Evolutionary conservation across 768 basidiomycete genomes (phyloP).

Genomic region (Pleurotus giganteus): DNA sequence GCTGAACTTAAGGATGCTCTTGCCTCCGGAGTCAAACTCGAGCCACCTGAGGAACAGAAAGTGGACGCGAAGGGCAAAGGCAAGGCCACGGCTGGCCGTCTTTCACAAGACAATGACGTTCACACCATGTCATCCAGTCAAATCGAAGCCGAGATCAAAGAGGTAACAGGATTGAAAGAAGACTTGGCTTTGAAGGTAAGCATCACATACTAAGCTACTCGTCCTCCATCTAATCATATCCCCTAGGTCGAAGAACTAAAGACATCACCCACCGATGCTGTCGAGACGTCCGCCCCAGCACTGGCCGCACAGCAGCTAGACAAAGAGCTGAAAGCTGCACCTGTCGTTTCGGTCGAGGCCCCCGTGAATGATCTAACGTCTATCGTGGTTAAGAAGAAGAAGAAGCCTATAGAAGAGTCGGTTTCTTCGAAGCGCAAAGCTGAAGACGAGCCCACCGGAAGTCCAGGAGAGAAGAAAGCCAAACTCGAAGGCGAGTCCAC

Average conservation of each 20-base stretch:
- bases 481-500: constrained; percentile 42
- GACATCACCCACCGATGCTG: constrained; percentile 64
- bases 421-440: constrained; percentile 66
- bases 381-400: constrained; percentile 89
- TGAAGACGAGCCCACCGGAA: constrained; percentile 48
- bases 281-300: constrained; percentile 60
- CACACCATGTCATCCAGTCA: constrained; percentile 70
- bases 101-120: constrained; percentile 53
- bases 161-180: constrained; percentile 68
- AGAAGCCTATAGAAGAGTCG: constrained; percentile 41
- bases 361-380: constrained; percentile 81
- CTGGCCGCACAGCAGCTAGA: constrained; percentile 71
- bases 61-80: constrained; percentile 68
- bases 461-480: constrained; percentile 62
- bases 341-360: constrained; percentile 31
- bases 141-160: constrained; percentile 77
- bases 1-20: constrained; percentile 53
- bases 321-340: constrained; percentile 55
- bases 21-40: constrained; percentile 32
- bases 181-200: constrained; percentile 83
- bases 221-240: neutral
- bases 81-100: constrained; percentile 48
- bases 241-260: constrained; percentile 89
- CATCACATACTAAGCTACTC: neutral
- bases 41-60: constrained; percentile 27